phyloP scores from a whole-genome alignment of 257 asterid genomes.

The Prunella vulgaris region DNA sequence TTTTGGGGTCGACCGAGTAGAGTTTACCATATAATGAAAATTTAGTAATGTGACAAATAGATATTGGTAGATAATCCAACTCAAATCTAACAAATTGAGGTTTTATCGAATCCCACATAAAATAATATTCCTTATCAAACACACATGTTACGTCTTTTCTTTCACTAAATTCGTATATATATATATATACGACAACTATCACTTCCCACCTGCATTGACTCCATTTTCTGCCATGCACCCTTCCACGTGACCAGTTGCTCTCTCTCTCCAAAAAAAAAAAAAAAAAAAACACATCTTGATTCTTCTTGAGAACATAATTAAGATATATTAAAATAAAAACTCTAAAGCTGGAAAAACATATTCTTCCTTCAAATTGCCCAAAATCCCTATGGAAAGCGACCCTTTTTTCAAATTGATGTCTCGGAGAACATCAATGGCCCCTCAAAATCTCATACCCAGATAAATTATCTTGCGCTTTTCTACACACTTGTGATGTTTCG shows the following conservation, averaged over 20 bases:
- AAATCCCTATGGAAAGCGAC: conserved; percentile 32
- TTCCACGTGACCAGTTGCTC: conserved; percentile 28
- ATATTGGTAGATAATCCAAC: neutral
- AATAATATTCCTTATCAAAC: neutral
- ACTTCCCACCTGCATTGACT: conserved; percentile 19
- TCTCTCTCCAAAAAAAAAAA: conserved; percentile 3
- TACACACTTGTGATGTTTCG: neutral
- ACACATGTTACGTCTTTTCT: neutral
- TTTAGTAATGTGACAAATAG: too few relatives aligned
- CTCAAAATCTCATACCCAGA: conserved; percentile 8
- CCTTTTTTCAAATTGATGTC: neutral
- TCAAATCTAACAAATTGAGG: neutral
- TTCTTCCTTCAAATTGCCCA: conserved; percentile 17
- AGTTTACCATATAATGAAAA: too few relatives aligned
- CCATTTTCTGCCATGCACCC: conserved; percentile 30
- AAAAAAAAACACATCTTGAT: conserved; percentile 1
- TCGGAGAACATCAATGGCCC: conserved; percentile 11
- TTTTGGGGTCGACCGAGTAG: too few relatives aligned
- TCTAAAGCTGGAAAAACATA: neutral
- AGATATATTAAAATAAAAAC: neutral
- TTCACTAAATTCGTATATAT: neutral
- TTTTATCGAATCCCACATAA: neutral
- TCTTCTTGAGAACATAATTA: neutral
- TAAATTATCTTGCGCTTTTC: neutral
- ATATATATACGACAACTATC: neutral